A percentile compares a stretch with the other conserved stretches of the same genome.
These are phyloP conservation scores for Colletotrichum sojae DNA, from an alignment of 2,329 filamentous ascomycete species.

Conservation along the genomic window DNA sequence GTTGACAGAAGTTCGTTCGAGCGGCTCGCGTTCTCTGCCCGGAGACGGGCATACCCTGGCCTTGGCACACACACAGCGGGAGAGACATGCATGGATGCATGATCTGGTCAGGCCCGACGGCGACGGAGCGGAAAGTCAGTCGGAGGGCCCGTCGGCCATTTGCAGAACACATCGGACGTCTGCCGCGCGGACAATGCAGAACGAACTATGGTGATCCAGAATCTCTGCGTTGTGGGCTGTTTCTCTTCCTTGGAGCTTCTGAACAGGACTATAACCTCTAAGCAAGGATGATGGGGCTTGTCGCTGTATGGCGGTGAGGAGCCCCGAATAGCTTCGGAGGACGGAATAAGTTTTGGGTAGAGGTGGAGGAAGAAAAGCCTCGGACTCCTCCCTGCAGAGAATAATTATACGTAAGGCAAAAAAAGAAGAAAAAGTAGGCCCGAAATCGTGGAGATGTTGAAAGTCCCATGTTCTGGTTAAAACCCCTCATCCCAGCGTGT, in stretches of 20 bases:
- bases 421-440: neutral
- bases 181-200: neutral
- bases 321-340: neutral
- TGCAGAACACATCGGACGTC: neutral
- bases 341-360: neutral
- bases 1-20: neutral
- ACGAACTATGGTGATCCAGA: constrained; percentile 10
- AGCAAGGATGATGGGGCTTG: neutral
- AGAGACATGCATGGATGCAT: constrained; percentile 38
- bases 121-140: constrained; percentile 6
- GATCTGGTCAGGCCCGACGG: constrained; percentile 29
- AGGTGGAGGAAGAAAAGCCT: neutral
- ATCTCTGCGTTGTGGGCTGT: constrained; percentile 5
- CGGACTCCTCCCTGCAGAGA: neutral
- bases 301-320: neutral
- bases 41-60: constrained; percentile 24
- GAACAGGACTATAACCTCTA: too few species aligned
- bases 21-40: neutral
- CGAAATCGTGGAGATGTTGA: neutral
- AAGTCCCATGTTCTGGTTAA: neutral
- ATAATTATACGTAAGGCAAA: neutral
- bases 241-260: too few species aligned
- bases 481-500: constrained; percentile 4
- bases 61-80: constrained; percentile 1
- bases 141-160: neutral